Conservation (phyloP, 441 rosid genomes). For the Gossypium davidsonii region DNA sequence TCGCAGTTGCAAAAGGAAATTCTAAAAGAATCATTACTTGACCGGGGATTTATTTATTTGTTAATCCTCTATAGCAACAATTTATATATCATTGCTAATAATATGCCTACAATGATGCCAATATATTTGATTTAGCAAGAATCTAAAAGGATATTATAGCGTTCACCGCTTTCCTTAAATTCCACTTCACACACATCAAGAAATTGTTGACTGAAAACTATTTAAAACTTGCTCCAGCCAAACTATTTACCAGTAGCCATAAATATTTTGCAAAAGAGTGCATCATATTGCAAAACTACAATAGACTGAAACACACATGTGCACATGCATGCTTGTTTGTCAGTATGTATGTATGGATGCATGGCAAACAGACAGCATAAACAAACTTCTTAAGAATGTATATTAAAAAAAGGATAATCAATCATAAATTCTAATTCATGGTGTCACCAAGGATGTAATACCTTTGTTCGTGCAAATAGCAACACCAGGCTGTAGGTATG, state of each 20-base stretch:
- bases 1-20: neutral
- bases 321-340: neutral
- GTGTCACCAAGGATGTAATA: constrained; percentile 19
- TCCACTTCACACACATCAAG: neutral
- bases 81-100: neutral
- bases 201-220: neutral
- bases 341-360: neutral
- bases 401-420: neutral
- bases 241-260: neutral
- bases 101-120: neutral
- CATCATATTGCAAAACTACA: neutral
- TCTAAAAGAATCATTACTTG: neutral
- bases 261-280: neutral
- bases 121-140: neutral
- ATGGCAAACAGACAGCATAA: neutral
- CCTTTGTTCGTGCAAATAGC: constrained; percentile 74
- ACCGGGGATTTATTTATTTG: neutral
- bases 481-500: constrained; percentile 73
- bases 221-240: neutral
- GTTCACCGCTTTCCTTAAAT: neutral
- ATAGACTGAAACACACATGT: neutral
- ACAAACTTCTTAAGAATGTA: neutral
- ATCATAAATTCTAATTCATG: neutral
- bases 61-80: neutral
- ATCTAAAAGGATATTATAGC: neutral